Base-by-base conservation (phyloP, 352 stramenopile genomes). In the Phytophthora melonis region DNA sequence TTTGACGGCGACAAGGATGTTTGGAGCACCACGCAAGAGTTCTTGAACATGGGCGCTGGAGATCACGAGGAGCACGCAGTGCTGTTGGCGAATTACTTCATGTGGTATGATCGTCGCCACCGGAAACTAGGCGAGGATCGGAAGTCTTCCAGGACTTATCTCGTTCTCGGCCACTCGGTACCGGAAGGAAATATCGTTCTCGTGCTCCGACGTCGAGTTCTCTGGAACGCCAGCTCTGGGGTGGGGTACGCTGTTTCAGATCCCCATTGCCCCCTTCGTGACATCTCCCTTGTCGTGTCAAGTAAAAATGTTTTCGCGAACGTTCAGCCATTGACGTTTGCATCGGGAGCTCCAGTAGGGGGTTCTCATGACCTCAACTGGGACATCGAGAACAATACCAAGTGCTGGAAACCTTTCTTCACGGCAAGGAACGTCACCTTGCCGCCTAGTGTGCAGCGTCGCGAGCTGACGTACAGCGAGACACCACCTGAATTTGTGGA, bases 51-150 rank as follows among this genome's bases (percentile, higher is more conserved):
- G 57, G 83, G 94, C 16, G 90, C 89, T 7, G 95, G 93, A 13
- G 93, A 98, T 68, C 82, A 84, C 56, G 87, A 98, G 58, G 97
- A 98, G 62, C 96, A 98, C 69, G 93, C 94, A 2, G 81, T 98
- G 59, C 68, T 99, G 57, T 77, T 99, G 21, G 92, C 89, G 54
- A 98, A 98, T 56, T 98, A 88, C 45, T 92, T 98, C 57, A 75
- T 88, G 30, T 97, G 93, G 80, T 78, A 98, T n/a, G 88, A 97
- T 47, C 72, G 64, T 27, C 69, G 59, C 25, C 43, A 65, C 16
- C 82, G 78, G 25, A 72, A 79, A 25, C 70, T 81, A 11, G 32
- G 63, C 16, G 77, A 74, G 57, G 30, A 61, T 5, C 50, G 58
- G 6, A 61, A 69, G 21, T 10, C 11, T 14, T 30, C 49, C 13